Base-by-base conservation (phyloP, 345 rosid species). In the Eucalyptus marginata region DNA sequence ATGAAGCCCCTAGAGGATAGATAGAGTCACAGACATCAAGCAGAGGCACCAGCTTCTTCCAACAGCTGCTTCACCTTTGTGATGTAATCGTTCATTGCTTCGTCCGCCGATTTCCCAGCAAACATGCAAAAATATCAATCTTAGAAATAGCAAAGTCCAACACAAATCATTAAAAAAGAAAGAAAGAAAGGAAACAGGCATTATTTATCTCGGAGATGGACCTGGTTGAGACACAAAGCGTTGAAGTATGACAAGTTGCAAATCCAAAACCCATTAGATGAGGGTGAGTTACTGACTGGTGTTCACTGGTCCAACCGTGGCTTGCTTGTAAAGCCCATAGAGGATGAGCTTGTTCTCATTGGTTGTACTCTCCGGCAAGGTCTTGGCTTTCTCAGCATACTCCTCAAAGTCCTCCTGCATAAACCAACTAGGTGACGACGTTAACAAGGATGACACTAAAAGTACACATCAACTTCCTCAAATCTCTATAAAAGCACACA, bases 261-360 rank as follows among this genome's bases (percentile, higher is more conserved):
- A 36, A 76, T 76, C 84, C 47, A 40, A 40, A 40, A 40, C 84
- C 84, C 84, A 76, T 40, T 88, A 25, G 33, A 51, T 50, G 14
- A 36, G 49, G 40, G 27, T 16, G 33, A 43, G 62, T 40, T 89
- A 92, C 91, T 91, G 81, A 97, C 99, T 54, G 88, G 99, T 97
- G 93, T 88, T 91, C 86, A 98, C 99, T 66, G 96, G 94, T 64
- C 99, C 99, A 33, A 93, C 88, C 2, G 94, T 95, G 92, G 97
- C 95, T 92, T 97, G 99, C 94, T 97, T 97, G 93, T 13, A 97
- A 59, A 96, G 97, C 6, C 97, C 97, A 66, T 97, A 97, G 29
- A 97, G 96, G 89, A 97, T 95, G 58, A 97, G 98, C 92, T 92
- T 93, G 92, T 87, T 92, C 87, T 94, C 98, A 46, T 96, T 93